Conservation (phyloP, 345 rosid species). For the Laguncularia racemosa region DNA sequence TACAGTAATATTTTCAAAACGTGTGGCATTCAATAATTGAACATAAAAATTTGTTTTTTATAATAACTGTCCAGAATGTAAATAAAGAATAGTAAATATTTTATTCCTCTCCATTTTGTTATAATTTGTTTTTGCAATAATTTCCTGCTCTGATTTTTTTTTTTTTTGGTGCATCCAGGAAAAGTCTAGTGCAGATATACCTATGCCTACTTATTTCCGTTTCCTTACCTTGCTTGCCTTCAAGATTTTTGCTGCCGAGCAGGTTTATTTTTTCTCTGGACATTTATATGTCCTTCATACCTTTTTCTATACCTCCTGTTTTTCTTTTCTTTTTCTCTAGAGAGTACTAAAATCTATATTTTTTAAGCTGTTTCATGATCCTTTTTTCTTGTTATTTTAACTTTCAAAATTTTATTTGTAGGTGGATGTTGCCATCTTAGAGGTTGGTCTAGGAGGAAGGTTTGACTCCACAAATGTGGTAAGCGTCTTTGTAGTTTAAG, state of each 20-base stretch:
- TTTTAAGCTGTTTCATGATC: background rate
- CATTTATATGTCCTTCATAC: background rate
- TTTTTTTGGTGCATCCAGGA: constrained; percentile 38
- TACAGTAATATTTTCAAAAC: too few species aligned
- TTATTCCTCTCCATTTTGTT: too few species aligned
- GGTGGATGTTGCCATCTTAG: constrained; percentile 94
- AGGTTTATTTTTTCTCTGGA: constrained; percentile 40
- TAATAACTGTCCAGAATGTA: too few species aligned
- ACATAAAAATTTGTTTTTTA: too few species aligned
- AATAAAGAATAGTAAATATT: too few species aligned
- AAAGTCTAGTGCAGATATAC: constrained; percentile 51
- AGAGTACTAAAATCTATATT: background rate
- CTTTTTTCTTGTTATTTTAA: background rate
- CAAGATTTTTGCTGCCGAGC: constrained; percentile 76
- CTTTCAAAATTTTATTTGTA: constrained; percentile 12
- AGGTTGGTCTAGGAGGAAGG: constrained; percentile 93
- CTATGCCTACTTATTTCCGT: constrained; percentile 92
- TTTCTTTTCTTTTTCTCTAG: background rate
- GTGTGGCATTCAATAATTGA: too few species aligned
- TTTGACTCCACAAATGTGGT: constrained; percentile 96
- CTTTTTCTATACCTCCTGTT: background rate
- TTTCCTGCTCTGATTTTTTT: constrained; percentile 1
- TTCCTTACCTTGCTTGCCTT: constrained; percentile 88
- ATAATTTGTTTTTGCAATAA: background rate
- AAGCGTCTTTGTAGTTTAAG: constrained; percentile 10